Evolutionary conservation across 1,284 basidiomycete genomes (phyloP), one percentile per base, ranked within the genome.

Genomic region (Fomitiporia mediterranea): DNA sequence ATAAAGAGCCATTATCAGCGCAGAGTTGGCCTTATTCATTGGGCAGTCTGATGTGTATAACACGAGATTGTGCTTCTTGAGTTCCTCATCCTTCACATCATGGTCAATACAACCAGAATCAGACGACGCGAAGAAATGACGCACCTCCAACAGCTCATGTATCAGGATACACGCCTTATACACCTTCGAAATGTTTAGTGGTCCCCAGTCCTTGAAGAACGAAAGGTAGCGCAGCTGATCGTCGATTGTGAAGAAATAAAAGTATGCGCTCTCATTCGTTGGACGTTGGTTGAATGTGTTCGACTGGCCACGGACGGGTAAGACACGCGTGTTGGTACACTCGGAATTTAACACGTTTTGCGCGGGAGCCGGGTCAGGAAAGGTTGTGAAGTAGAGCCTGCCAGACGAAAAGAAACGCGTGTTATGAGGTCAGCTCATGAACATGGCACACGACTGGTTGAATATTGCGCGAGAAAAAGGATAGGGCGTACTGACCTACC

Each of bases 141-240:
- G 63, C 56, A 94, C 94, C 74, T 89, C 84, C 32, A 95, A 78
- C 55, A 94, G 79, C 67, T 93, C 89, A 67, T 96, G 92, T 49
- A 98, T 87, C 62, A 91, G 81, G 46, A 97, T 86, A 75, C 95
- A 98, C 40, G 96, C 93, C 66, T 93, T 90, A 74, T 94, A 95
- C 9, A 95, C 88, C 83, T 91, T 91, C 3, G 90, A 86, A 38
- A 95, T 79, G 70, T 97, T 97, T 59, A 96, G 76, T 15, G 97
- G 96, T 8, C 96, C 96, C 85, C 91, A 93, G 70, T 98, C 94
- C 67, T 91, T 84, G 68, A 89, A 94, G 80, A 99, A 99, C 34
- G 90, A 90, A 57, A 94, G 82, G 75, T 99, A 99, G 61, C 87
- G 80, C 52, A 98, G 82, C 62, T 94, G 86, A 72, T 95, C 86